These are phyloP conservation scores for Leishmania tarentolae DNA, from an alignment of 208 protist genomes.

Conservation along the genomic window DNA sequence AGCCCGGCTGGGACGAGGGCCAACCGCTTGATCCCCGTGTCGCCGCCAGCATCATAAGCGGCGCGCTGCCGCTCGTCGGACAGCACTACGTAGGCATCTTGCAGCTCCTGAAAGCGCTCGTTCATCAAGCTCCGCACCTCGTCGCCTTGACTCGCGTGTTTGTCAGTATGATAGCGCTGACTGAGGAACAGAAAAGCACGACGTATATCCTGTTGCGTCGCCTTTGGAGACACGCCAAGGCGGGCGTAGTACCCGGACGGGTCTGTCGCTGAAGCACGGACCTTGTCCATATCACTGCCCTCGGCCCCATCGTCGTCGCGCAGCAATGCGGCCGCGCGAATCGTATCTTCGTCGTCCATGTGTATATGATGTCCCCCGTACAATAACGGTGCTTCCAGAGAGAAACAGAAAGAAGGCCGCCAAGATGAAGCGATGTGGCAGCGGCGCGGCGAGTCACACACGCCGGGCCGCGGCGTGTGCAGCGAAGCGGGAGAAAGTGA, in stretches of 20 bases:
- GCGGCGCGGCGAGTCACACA: neutral
- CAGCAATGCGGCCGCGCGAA: conserved; percentile 25
- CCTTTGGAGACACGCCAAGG: conserved; percentile 54
- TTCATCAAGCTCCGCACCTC: conserved; percentile 70
- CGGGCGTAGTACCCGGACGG: conserved; percentile 79
- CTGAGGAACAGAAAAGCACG: conserved; percentile 79
- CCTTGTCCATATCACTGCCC: neutral
- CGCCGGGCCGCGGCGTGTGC: neutral
- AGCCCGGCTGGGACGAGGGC: conserved; percentile 61
- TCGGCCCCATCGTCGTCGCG: conserved; percentile 28
- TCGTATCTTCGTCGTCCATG: conserved; percentile 29
- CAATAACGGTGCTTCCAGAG: conserved; percentile 2
- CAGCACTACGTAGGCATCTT: conserved; percentile 81
- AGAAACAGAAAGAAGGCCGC: conserved; percentile 2
- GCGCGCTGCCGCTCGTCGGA: conserved; percentile 72
- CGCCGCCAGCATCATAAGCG: conserved; percentile 75
- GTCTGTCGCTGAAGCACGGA: conserved; percentile 25
- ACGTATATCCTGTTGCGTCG: conserved; percentile 69
- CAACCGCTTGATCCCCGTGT: conserved; percentile 46
- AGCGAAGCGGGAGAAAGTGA: neutral
- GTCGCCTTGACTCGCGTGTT: conserved; percentile 48
- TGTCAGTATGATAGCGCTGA: conserved; percentile 88
- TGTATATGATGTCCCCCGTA: neutral
- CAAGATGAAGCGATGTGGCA: neutral
- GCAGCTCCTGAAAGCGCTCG: conserved; percentile 76